Percentiles rank a stretch among this genome's conserved stretches.
These are phyloP conservation scores for Leptographium procerum DNA, from an alignment of 2,329 filamentous ascomycete species.

Conservation along the genomic window DNA sequence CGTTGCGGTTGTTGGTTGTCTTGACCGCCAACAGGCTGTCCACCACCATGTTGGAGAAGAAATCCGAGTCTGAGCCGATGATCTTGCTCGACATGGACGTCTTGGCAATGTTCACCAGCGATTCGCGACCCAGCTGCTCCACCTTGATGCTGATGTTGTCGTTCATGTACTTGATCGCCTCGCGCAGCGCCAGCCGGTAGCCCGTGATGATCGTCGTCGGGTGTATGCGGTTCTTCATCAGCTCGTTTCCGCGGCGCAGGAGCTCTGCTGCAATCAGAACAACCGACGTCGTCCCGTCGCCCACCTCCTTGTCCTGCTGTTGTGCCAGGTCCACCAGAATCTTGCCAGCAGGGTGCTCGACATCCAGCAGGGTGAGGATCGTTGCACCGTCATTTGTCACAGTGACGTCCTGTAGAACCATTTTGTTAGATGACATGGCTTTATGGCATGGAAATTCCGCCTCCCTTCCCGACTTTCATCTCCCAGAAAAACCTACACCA, in stretches of 20 bases:
- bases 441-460: no score
- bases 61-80: conserved; percentile 88
- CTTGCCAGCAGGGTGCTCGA: conserved; percentile 96
- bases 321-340: conserved; percentile 96
- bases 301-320: conserved; percentile 98
- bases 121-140: conserved; percentile 80
- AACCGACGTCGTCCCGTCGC: conserved; percentile 95
- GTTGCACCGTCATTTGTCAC: conserved; percentile 98
- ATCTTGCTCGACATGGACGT: conserved; percentile 99
- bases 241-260: conserved; percentile 83
- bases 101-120: conserved; percentile 88
- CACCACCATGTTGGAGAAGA: conserved; percentile 95
- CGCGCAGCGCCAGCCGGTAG: conserved; percentile 86
- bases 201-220: conserved; percentile 98
- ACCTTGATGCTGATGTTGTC: conserved; percentile 97
- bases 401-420: conserved; percentile 67
- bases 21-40: conserved; percentile 95
- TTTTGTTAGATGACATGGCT: no score
- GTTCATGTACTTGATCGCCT: conserved; percentile 97
- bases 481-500: conserved; percentile 46
- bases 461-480: not conserved
- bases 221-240: conserved; percentile 99
- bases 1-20: conserved; percentile 78
- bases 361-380: conserved; percentile 87
- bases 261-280: conserved; percentile 96